Conservation (phyloP, 1,284 basidiomycete species). For the Schizopora paradoxa region DNA sequence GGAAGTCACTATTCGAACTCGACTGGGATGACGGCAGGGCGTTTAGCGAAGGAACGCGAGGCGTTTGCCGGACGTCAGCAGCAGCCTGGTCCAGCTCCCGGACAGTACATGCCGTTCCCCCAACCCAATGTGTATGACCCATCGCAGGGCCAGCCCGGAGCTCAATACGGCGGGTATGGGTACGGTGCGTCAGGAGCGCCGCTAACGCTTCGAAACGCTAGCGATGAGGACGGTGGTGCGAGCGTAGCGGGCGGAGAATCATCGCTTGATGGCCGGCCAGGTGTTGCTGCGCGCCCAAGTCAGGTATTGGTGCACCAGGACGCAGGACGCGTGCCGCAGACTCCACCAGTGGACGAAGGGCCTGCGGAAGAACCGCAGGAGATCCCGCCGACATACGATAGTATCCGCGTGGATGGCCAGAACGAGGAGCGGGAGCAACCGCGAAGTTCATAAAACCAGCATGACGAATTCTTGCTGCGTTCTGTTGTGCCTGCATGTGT, state of each 20-base stretch:
- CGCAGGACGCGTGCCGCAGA: constrained; percentile 10
- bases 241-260: neutral
- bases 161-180: neutral
- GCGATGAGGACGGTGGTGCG: neutral
- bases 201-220: constrained; percentile 11
- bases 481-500: too few species aligned
- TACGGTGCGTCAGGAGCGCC: neutral
- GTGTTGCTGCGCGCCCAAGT: neutral
- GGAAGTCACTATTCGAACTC: too few species aligned
- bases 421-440: neutral
- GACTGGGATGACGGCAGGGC: neutral
- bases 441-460: too few species aligned
- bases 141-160: neutral
- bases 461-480: too few species aligned
- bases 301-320: constrained; percentile 19
- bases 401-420: constrained; percentile 8
- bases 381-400: constrained; percentile 20
- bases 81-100: too few species aligned
- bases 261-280: too few species aligned
- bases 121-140: neutral
- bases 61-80: constrained; percentile 11
- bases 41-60: constrained; percentile 17
- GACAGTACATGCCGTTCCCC: neutral
- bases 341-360: neutral
- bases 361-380: constrained; percentile 12